Evolutionary conservation across 2,329 filamentous ascomycete species (phyloP).

Genomic region (Hypoxylon rubiginosum): DNA sequence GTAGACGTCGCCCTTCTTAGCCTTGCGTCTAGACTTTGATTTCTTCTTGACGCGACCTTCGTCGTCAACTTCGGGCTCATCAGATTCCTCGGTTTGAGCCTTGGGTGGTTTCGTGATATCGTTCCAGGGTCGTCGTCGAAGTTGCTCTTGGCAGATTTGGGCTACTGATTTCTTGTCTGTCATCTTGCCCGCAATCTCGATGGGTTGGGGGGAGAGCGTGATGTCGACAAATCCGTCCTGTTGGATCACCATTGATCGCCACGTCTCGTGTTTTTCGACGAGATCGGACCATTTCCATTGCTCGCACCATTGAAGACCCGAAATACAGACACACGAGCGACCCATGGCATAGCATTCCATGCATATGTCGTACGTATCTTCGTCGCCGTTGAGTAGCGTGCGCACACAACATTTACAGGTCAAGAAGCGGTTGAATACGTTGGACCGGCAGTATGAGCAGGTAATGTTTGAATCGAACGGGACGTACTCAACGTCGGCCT

Average conservation of each 20-base stretch:
- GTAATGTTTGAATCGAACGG: conserved; percentile 92
- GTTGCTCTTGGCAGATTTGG: conserved; percentile 92
- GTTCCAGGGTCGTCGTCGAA: conserved; percentile 83
- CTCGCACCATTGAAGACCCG: conserved; percentile 89
- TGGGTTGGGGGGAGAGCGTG: conserved; percentile 75
- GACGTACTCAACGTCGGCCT: conserved; percentile 79
- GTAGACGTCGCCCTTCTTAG: conserved; percentile 67
- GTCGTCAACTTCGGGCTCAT: conserved; percentile 72
- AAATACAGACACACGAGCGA: conserved; percentile 89
- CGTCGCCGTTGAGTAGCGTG: conserved; percentile 72
- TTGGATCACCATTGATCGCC: conserved; percentile 82
- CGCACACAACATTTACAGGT: conserved; percentile 89
- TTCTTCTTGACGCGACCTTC: conserved; percentile 75
- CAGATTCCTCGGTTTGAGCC: conserved; percentile 45
- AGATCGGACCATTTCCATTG: conserved; percentile 91
- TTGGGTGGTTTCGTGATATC: conserved; percentile 77
- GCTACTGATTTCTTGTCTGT: conserved; percentile 84
- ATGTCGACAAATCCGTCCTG: conserved; percentile 77
- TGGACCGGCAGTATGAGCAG: conserved; percentile 94
- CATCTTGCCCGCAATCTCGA: conserved; percentile 77
- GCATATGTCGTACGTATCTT: conserved; percentile 94
- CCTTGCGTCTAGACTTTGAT: conserved; percentile 69
- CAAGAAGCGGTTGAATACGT: conserved; percentile 97
- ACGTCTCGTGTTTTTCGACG: conserved; percentile 81
- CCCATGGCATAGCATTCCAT: conserved; percentile 99